These are phyloP conservation scores for Schizochytrium sp. DNA, from an alignment of 108 stramenopile species.

Conservation along the genomic window DNA sequence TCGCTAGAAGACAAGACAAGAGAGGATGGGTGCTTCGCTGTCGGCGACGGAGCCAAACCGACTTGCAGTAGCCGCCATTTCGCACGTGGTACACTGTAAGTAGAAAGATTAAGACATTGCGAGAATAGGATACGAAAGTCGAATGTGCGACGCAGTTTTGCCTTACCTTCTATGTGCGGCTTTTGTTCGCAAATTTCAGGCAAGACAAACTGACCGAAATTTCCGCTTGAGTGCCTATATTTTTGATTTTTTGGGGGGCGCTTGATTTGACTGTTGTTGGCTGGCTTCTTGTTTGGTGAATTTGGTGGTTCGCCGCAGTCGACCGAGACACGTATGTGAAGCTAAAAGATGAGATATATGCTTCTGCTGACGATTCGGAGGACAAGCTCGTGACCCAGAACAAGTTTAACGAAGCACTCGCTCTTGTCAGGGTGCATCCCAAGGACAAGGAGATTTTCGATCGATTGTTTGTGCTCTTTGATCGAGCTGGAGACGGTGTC, in stretches of 20 bases:
- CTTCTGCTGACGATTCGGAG: not conserved
- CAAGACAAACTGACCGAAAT: no score
- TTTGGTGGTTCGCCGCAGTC: not conserved
- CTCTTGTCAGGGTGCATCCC: not conserved
- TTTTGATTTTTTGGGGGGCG: no score
- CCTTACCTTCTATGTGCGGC: no score
- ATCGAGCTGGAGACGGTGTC: not conserved
- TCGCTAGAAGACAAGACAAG: no score
- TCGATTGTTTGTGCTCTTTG: not conserved
- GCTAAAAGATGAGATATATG: not conserved
- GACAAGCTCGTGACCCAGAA: not conserved
- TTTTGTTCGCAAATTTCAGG: no score
- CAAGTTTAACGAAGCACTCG: not conserved
- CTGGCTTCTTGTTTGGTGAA: no score
- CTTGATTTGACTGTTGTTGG: no score
- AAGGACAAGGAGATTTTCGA: not conserved
- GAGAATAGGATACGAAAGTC: no score
- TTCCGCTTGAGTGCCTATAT: no score
- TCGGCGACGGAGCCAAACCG: not conserved
- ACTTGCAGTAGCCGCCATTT: not conserved
- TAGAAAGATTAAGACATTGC: not conserved
- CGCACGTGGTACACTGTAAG: slow-evolving; percentile 14
- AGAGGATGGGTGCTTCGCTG: not conserved
- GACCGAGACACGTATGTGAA: not conserved
- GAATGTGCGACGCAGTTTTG: no score